Percentiles rank a stretch among this genome's conserved stretches.
Evolutionary conservation across 1,139 yeast species (phyloP).

Genomic region (Debaryomyces udenii): DNA sequence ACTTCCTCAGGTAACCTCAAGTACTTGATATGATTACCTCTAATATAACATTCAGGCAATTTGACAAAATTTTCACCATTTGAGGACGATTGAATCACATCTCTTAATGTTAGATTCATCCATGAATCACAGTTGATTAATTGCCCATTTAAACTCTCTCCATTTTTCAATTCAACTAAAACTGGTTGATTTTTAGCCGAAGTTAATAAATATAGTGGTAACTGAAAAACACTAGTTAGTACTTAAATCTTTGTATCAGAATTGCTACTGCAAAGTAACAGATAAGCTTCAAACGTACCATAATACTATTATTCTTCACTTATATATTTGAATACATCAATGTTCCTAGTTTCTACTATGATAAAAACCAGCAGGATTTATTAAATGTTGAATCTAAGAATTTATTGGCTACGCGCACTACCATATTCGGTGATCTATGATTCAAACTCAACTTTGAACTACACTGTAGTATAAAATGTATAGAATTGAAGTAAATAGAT

Average conservation of each 20-base stretch:
- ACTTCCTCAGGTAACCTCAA: constrained; percentile 49
- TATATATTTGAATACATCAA: constrained; percentile 1
- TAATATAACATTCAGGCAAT: constrained; percentile 76
- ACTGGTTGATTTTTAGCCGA: constrained; percentile 90
- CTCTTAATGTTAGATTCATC: constrained; percentile 88
- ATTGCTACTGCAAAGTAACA: neutral
- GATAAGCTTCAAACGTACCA: constrained; percentile 2
- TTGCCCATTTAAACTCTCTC: constrained; percentile 86
- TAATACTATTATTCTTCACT: neutral
- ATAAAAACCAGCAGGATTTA: neutral
- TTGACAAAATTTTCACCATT: constrained; percentile 69
- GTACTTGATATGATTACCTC: constrained; percentile 72
- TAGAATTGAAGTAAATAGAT: constrained; percentile 6
- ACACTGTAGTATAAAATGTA: neutral
- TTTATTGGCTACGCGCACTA: constrained; percentile 1
- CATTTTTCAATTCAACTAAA: constrained; percentile 88
- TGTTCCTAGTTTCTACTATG: neutral
- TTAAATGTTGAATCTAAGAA: constrained; percentile 4
- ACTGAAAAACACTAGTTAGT: constrained; percentile 42
- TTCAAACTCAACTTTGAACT: neutral
- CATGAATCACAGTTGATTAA: constrained; percentile 88
- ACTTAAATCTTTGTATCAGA: neutral
- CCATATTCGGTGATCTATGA: neutral
- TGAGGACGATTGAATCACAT: constrained; percentile 75
- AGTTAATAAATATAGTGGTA: constrained; percentile 86